These are phyloP conservation scores for Hyphopichia fennica DNA, from an alignment of 1,139 yeast species.

Conservation along the genomic window DNA sequence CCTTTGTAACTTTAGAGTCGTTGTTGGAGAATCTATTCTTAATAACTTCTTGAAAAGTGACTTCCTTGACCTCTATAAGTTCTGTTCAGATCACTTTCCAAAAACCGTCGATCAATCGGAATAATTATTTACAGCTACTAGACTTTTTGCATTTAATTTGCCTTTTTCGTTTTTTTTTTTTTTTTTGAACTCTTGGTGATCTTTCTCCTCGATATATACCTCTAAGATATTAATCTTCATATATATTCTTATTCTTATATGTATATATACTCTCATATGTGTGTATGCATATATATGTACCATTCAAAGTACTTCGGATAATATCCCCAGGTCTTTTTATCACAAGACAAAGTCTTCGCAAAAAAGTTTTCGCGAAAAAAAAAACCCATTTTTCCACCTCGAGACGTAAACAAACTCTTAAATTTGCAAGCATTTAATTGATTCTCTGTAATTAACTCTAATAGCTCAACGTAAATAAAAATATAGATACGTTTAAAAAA, in stretches of 20 bases:
- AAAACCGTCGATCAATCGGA: not conserved
- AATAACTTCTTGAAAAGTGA: conserved; percentile 31
- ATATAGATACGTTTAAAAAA: not conserved
- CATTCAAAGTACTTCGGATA: not conserved
- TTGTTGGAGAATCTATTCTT: conserved; percentile 35
- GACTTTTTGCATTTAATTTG: not conserved
- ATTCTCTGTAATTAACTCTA: no score
- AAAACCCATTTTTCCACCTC: no score
- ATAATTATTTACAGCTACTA: not conserved
- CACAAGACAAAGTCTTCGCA: not conserved
- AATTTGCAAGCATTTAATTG: no score
- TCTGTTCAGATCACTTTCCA: conserved; percentile 10
- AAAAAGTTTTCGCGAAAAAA: not conserved
- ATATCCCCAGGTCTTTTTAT: not conserved
- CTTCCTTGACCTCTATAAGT: conserved; percentile 26
- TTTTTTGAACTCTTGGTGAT: no score
- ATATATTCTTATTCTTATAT: no score
- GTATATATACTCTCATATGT: not conserved
- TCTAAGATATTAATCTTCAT: no score
- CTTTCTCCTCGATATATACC: no score
- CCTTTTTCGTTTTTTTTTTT: no score
- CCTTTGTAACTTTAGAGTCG: conserved; percentile 39
- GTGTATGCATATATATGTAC: not conserved
- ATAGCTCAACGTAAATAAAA: no score
- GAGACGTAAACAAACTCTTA: no score